These are phyloP conservation scores for Graphilbum sp. DNA, from an alignment of 2,329 filamentous ascomycete genomes.

Conservation along the genomic window DNA sequence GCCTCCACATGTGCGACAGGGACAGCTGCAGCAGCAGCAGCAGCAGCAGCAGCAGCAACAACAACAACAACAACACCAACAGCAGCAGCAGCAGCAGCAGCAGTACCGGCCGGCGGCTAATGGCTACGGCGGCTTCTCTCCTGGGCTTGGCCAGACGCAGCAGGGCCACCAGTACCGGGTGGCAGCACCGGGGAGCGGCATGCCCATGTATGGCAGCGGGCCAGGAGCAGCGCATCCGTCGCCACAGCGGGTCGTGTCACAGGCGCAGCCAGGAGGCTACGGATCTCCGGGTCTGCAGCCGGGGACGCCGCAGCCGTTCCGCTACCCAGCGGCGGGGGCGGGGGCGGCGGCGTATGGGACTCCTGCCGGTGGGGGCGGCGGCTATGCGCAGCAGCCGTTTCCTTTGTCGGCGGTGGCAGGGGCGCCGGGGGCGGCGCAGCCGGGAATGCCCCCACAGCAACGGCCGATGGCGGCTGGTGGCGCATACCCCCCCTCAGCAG, in stretches of 20 bases:
- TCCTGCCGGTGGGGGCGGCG: background rate
- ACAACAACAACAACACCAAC: slow-evolving; percentile 23
- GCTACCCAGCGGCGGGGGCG: slow-evolving; percentile 14
- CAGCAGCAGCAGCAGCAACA: too few species aligned
- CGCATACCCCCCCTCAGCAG: slow-evolving; percentile 17
- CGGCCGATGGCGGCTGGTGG: too few species aligned
- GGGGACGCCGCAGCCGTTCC: slow-evolving; percentile 22
- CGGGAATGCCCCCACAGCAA: slow-evolving; percentile 7
- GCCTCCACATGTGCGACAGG: slow-evolving; percentile 11
- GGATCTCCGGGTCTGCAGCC: slow-evolving; percentile 21
- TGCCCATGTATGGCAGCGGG: slow-evolving; percentile 11
- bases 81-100: slow-evolving; percentile 17
- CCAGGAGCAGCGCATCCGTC: slow-evolving; percentile 4
- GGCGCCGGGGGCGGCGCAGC: background rate
- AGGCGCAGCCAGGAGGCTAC: slow-evolving; percentile 19
- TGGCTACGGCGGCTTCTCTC: slow-evolving; percentile 29
- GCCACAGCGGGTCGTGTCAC: slow-evolving; percentile 11
- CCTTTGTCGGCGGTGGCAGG: background rate
- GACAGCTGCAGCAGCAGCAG: too few species aligned
- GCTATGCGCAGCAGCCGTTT: slow-evolving; percentile 7
- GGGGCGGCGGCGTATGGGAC: background rate
- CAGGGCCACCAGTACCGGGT: slow-evolving; percentile 29
- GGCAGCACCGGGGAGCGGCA: slow-evolving; percentile 25
- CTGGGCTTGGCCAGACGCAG: slow-evolving; percentile 34
- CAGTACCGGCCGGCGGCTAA: slow-evolving; percentile 29